Evolutionary conservation across 2,329 filamentous ascomycete species (phyloP).

Genomic region (Penicillium sclerotiorum): DNA sequence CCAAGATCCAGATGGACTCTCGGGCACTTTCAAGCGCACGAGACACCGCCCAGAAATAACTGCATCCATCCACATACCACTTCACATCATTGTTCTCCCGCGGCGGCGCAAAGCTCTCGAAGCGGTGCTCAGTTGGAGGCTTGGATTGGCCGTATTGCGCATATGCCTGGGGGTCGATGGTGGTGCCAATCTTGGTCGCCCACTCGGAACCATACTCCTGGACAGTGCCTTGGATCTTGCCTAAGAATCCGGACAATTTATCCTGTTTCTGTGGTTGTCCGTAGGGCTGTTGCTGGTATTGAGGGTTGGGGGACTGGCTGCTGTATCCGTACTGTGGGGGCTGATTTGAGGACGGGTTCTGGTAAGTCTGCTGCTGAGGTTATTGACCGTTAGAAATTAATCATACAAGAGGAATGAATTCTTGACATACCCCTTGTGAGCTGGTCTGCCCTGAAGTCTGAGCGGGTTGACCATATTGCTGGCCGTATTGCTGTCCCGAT

Average conservation of each 20-base stretch:
- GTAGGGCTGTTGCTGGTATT: constrained; percentile 20
- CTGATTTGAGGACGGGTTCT: constrained; percentile 22
- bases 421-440: constrained; percentile 24
- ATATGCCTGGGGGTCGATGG: constrained; percentile 52
- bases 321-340: constrained; percentile 26
- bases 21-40: constrained; percentile 75
- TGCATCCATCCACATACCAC: constrained; percentile 85
- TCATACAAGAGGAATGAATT: no score
- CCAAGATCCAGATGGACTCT: constrained; percentile 80
- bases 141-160: constrained; percentile 45
- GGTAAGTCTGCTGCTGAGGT: constrained; percentile 12
- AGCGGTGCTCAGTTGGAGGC: constrained; percentile 52
- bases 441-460: constrained; percentile 20
- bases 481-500: no score
- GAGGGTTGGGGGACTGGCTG: constrained; percentile 27
- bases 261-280: constrained; percentile 40
- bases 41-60: constrained; percentile 84
- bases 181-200: constrained; percentile 52
- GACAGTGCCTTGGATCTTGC: constrained; percentile 58
- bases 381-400: neutral
- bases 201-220: constrained; percentile 55
- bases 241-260: constrained; percentile 52
- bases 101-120: constrained; percentile 70
- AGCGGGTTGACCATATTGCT: no score
- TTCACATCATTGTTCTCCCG: constrained; percentile 73